These are phyloP conservation scores for Lagenaria siceraria DNA, from an alignment of 306 rosid genomes.

Conservation along the genomic window DNA sequence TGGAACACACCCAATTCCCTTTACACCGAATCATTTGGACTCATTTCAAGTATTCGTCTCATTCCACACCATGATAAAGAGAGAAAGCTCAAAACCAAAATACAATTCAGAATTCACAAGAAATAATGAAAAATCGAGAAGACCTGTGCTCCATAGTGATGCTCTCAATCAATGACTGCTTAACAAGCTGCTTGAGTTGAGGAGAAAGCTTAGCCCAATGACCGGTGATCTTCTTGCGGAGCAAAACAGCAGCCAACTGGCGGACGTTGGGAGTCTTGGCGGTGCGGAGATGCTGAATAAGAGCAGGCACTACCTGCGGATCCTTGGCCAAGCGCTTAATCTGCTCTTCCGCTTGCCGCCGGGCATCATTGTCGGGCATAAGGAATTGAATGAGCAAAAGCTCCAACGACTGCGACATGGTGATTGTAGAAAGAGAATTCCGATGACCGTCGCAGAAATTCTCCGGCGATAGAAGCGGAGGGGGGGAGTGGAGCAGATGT, in stretches of 20 bases:
- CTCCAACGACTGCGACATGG: constrained; percentile 89
- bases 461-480: neutral
- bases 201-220: constrained; percentile 96
- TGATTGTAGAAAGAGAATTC: neutral
- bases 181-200: constrained; percentile 53
- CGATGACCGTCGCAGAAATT: neutral
- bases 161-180: constrained; percentile 72
- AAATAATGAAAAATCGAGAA: neutral
- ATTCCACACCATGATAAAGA: neutral
- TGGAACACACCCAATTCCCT: constrained; percentile 2
- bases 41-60: neutral
- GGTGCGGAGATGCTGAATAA: constrained; percentile 81
- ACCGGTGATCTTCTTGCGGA: constrained; percentile 95
- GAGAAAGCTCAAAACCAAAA: neutral
- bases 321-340: constrained; percentile 87
- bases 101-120: neutral
- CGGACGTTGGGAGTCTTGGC: constrained; percentile 98
- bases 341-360: constrained; percentile 98
- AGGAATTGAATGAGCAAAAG: constrained; percentile 78
- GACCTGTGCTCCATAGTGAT: constrained; percentile 92
- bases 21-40: neutral
- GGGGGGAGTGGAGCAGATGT: neutral
- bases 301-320: constrained; percentile 86
- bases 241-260: constrained; percentile 84
- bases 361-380: constrained; percentile 96